Evolutionary conservation across 148 eudicot genomes (phyloP).

Genomic region (Persicaria maculosa): DNA sequence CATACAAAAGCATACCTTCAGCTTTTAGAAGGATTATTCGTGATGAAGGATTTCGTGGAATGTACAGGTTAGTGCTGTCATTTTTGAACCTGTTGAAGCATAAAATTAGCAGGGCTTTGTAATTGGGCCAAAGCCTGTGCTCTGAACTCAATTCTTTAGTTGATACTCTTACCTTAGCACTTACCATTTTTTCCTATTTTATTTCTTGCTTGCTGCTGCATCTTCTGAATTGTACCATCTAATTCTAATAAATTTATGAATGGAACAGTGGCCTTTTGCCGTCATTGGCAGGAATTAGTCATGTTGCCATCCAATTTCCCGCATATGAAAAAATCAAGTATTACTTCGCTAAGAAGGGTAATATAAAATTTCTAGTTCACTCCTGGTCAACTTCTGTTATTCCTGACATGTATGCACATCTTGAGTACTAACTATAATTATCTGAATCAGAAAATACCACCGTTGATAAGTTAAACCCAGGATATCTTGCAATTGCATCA

Average conservation of each 20-base stretch:
- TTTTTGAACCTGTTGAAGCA: conserved; percentile 7
- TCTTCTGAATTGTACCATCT: conserved; percentile 3
- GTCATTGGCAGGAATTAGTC: conserved; percentile 82
- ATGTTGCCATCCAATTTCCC: conserved; percentile 95
- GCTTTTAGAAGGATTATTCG: conserved; percentile 65
- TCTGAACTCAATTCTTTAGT: background rate
- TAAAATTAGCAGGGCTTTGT: background rate
- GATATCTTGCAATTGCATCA: conserved; percentile 73
- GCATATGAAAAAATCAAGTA: conserved; percentile 77
- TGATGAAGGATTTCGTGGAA: conserved; percentile 79
- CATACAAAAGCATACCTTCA: conserved; percentile 66
- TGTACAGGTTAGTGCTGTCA: conserved; percentile 52
- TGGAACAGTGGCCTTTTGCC: conserved; percentile 90
- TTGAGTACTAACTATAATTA: background rate
- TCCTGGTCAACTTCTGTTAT: background rate
- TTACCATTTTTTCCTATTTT: background rate
- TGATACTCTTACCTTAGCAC: background rate
- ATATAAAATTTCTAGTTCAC: conserved; percentile 8
- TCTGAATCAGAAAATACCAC: conserved; percentile 48
- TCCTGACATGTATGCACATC: background rate
- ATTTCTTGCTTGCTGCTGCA: background rate
- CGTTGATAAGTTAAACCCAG: conserved; percentile 44
- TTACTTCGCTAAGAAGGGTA: conserved; percentile 72
- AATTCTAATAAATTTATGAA: conserved; percentile 11
- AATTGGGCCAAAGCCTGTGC: background rate